phyloP scores from a whole-genome alignment of 768 basidiomycete genomes.

The Suillus lakei region DNA sequence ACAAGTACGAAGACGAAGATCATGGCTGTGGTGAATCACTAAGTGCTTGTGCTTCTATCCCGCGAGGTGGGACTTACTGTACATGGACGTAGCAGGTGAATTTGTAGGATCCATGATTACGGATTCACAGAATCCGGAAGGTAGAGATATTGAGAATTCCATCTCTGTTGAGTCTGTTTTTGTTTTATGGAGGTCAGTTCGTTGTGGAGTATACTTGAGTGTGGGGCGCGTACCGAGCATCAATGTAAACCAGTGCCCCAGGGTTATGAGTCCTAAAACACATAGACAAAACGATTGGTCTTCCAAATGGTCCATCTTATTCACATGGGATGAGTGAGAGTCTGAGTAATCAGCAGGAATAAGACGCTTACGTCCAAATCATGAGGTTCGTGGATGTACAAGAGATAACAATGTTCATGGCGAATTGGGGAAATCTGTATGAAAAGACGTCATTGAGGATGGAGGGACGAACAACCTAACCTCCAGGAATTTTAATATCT shows the following conservation, averaged over 20 bases:
- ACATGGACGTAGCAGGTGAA: no score
- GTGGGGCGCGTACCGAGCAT: slow-evolving; percentile 14
- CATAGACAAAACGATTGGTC: slow-evolving; percentile 17
- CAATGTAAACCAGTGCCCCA: slow-evolving; percentile 29
- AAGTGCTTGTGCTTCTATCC: background rate
- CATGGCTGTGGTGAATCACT: slow-evolving; percentile 13
- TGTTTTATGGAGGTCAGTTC: no score
- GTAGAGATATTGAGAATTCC: no score
- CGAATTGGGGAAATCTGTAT: slow-evolving; percentile 10
- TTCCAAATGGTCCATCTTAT: slow-evolving; percentile 35
- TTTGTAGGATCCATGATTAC: no score
- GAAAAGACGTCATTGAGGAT: background rate
- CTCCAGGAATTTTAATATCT: slow-evolving; percentile 3
- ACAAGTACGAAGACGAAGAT: slow-evolving; percentile 25
- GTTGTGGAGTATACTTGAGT: no score
- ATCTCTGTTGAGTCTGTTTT: no score
- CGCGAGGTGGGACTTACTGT: no score
- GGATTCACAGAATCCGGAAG: no score
- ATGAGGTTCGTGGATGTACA: slow-evolving; percentile 29
- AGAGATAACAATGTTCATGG: slow-evolving; percentile 19
- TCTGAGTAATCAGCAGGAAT: background rate
- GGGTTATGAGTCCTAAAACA: slow-evolving; percentile 14
- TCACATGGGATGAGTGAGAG: background rate
- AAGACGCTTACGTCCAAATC: slow-evolving; percentile 31
- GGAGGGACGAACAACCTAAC: slow-evolving; percentile 16